phyloP scores from a whole-genome alignment of 179 eudicot genomes.

The Pouteria campechiana region DNA sequence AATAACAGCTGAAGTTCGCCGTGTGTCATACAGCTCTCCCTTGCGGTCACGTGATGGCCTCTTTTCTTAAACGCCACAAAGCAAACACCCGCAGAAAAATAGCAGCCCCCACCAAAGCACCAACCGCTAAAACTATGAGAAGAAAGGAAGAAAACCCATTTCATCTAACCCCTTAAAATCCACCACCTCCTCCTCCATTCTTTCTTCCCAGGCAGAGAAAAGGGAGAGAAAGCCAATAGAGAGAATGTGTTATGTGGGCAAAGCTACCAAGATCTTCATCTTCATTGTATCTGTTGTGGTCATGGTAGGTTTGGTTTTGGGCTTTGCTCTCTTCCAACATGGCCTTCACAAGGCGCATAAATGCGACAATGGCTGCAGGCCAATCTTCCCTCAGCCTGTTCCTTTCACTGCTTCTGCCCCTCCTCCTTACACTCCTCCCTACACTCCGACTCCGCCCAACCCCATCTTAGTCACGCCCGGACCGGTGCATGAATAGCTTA shows the following conservation, averaged over 20 bases:
- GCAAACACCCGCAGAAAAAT: too few species aligned
- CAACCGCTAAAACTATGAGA: too few species aligned
- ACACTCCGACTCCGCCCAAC: neutral
- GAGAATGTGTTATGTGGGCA: constrained; percentile 89
- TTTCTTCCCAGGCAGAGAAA: too few species aligned
- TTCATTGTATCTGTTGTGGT: constrained; percentile 49
- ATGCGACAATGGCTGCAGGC: constrained; percentile 25
- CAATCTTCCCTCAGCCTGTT: constrained; percentile 1
- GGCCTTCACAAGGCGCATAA: constrained; percentile 22
- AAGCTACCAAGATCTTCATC: constrained; percentile 97
- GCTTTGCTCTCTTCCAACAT: constrained; percentile 45
- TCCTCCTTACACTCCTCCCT: neutral
- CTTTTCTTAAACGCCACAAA: too few species aligned
- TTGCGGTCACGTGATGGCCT: too few species aligned
- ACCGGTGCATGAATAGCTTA: too few species aligned
- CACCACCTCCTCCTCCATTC: too few species aligned
- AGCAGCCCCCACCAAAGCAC: too few species aligned
- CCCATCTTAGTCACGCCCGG: constrained; percentile 7
- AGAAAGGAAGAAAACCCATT: too few species aligned
- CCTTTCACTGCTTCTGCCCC: constrained; percentile 11
- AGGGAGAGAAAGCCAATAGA: neutral
- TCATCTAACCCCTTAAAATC: too few species aligned
- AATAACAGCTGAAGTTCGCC: too few species aligned
- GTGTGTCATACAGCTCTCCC: too few species aligned
- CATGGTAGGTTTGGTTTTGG: constrained; percentile 50